Base-by-base conservation (phyloP, 352 stramenopile genomes). In the Thalassiosira mediterranea region DNA sequence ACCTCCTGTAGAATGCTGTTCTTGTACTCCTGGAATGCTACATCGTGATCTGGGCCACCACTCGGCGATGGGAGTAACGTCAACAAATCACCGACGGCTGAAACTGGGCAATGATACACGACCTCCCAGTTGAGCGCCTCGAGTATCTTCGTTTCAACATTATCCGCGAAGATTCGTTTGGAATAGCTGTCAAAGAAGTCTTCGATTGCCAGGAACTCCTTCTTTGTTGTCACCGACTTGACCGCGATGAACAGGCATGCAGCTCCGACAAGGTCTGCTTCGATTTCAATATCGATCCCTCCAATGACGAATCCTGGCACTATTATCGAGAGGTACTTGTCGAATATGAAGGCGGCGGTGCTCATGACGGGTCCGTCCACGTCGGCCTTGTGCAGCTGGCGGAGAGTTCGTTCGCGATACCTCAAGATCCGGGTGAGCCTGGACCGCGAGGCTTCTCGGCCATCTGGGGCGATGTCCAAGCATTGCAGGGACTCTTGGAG, bases 141-240 rank as follows among this genome's bases (percentile, higher is more conserved):
- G 7, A 70, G 32, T 40, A 70, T 70, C 4, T 54, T 54, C 2
- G 52, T 4, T 53, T 66, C 57, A 4, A 28, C 57, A n/a, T n/a
- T n/a, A n/a, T n/a, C n/a, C n/a, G n/a, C n/a, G n/a, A n/a, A n/a
- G n/a, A n/a, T n/a, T n/a, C n/a, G n/a, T n/a, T n/a, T n/a, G n/a
- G n/a, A n/a, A n/a, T n/a, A n/a, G n/a, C n/a, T n/a, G 3, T 53
- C 11, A 31, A 49, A 29, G 11, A 51, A 51, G 3, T 11, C n/a
- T 3, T 57, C 10, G 19, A 58, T 32, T n/a, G 17, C 31, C 11
- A 29, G 58, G 21, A 42, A n/a, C 8, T 15, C 8, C 10, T 19
- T 5, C 1, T 23, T 2, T 7, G 4, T 1, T 38, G 37, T 15
- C 17, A 40, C 17, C 4, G 4, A 37, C 44, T 70, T 70, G 25